A percentile compares a stretch with the other conserved stretches of the same genome.
phyloP scores from a whole-genome alignment of 2,329 filamentous ascomycete genomes.

The Aotearoamyces nothofagi region DNA sequence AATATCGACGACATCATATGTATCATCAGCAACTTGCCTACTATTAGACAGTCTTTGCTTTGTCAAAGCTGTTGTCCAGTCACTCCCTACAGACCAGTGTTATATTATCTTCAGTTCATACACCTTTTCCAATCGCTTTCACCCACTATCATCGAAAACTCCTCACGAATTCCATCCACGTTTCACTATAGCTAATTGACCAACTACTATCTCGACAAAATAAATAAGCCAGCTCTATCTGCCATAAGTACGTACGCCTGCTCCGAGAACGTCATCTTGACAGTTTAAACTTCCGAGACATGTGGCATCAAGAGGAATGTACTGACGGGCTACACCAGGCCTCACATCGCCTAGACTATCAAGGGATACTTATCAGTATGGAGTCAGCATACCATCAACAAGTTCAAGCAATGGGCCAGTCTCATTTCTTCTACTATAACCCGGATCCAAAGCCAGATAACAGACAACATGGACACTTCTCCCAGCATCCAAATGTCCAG shows the following conservation, averaged over 20 bases:
- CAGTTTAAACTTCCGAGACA: neutral
- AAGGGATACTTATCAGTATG: constrained; percentile 13
- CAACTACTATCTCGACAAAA: too few species aligned
- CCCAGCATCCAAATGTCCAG: constrained; percentile 38
- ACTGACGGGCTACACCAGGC: constrained; percentile 13
- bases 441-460: constrained; percentile 59
- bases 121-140: too few species aligned
- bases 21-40: constrained; percentile 18
- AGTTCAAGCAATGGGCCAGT: constrained; percentile 48
- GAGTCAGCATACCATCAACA: constrained; percentile 17
- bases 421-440: constrained; percentile 78
- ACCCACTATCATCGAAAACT: too few species aligned
- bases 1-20: constrained; percentile 12
- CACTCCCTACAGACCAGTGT: constrained; percentile 18
- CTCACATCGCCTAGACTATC: constrained; percentile 4
- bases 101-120: too few species aligned
- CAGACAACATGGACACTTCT: constrained; percentile 64
- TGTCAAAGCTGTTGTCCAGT: constrained; percentile 20
- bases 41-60: constrained; percentile 20
- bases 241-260: too few species aligned
- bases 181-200: too few species aligned
- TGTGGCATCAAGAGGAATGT: constrained; percentile 4
- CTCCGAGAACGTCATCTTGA: neutral
- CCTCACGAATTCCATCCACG: too few species aligned
- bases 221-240: too few species aligned